These are phyloP conservation scores for Plasmopara viticola DNA, from an alignment of 352 stramenopile genomes.

Conservation along the genomic window DNA sequence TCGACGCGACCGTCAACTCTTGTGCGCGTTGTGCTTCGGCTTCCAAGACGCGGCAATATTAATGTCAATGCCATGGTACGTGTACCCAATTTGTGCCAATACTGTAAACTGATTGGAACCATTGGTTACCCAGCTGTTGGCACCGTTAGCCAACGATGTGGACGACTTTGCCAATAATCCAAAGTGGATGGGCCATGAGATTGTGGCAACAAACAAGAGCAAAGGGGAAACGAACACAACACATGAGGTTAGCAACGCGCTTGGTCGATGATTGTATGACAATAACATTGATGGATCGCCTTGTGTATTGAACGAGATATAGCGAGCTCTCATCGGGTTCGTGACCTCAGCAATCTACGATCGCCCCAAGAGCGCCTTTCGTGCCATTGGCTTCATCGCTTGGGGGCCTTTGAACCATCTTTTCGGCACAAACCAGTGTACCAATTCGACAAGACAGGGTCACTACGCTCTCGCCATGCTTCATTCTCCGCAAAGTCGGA, in stretches of 20 bases:
- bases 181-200: constrained; percentile 29
- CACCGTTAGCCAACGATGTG: constrained; percentile 24
- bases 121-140: constrained; percentile 21
- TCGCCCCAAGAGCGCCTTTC: constrained; percentile 56
- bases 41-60: constrained; percentile 53
- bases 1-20: constrained; percentile 62
- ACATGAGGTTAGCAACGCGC: neutral
- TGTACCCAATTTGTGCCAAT: neutral
- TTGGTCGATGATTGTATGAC: no score
- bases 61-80: constrained; percentile 62
- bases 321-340: constrained; percentile 49
- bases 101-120: neutral
- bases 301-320: neutral
- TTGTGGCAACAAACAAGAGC: constrained; percentile 17
- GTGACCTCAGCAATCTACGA: constrained; percentile 79
- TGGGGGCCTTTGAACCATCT: constrained; percentile 59
- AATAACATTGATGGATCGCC: no score
- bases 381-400: constrained; percentile 54
- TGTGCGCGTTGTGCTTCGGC: constrained; percentile 45
- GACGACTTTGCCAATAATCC: constrained; percentile 23
- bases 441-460: constrained; percentile 7
- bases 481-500: constrained; percentile 34
- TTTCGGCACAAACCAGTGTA: constrained; percentile 24
- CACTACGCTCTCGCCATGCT: constrained; percentile 39
- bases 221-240: neutral